phyloP scores from a whole-genome alignment of 441 rosid species.

The Jatropha multifida region DNA sequence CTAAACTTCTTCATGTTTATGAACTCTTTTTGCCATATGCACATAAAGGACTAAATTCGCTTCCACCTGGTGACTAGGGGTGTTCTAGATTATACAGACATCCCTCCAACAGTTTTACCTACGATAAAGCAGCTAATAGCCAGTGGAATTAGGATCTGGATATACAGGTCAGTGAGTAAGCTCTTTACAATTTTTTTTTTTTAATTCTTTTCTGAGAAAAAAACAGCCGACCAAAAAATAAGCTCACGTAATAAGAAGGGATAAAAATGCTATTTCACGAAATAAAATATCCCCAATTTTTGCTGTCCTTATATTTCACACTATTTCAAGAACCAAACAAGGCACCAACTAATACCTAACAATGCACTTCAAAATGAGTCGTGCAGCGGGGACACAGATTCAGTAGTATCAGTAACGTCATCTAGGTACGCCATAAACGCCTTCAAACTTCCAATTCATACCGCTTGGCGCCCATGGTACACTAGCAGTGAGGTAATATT shows the following conservation, averaged over 20 bases:
- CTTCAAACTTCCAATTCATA: conserved; percentile 25
- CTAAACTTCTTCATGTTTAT: no score
- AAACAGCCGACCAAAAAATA: background rate
- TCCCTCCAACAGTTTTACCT: conserved; percentile 30
- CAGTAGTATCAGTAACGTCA: conserved; percentile 32
- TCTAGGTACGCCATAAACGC: conserved; percentile 27
- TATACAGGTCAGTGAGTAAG: conserved; percentile 24
- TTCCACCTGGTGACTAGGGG: conserved; percentile 28
- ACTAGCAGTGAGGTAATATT: conserved; percentile 23
- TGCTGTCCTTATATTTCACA: no score
- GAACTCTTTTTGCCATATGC: no score
- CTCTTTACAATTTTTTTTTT: background rate
- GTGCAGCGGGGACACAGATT: conserved; percentile 33
- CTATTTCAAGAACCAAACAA: no score
- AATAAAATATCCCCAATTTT: no score
- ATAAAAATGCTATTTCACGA: no score
- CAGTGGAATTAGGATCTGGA: conserved; percentile 21
- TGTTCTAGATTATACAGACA: conserved; percentile 25
- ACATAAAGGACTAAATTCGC: no score
- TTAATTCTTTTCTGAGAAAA: background rate
- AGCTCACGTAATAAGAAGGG: no score
- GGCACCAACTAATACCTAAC: no score
- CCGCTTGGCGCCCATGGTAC: conserved; percentile 33
- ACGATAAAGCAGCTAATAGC: conserved; percentile 14
- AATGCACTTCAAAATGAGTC: background rate